Conservation (phyloP, 129 eudicot genomes). For the Helianthus annuus region DNA sequence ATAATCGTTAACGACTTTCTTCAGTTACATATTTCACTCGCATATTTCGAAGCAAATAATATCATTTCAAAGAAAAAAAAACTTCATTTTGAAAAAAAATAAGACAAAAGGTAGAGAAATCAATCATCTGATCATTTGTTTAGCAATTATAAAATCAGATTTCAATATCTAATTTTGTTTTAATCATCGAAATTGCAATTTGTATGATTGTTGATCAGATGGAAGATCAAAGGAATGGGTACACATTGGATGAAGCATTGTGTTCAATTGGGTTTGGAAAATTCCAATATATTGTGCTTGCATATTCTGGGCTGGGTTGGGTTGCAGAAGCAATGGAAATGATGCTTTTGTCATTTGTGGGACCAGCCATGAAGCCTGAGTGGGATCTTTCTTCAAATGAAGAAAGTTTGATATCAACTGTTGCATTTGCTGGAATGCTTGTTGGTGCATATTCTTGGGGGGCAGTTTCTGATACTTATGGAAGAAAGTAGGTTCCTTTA, state of each 20-base stretch:
- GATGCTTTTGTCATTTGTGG: slow-evolving; percentile 75
- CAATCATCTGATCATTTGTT: too few relatives aligned
- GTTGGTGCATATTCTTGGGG: slow-evolving; percentile 75
- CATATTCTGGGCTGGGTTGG: slow-evolving; percentile 69
- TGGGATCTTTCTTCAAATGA: slow-evolving; percentile 63
- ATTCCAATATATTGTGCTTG: slow-evolving; percentile 59
- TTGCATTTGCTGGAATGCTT: slow-evolving; percentile 71
- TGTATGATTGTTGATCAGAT: slow-evolving; percentile 29
- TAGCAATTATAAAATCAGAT: too few relatives aligned
- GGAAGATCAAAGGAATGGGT: slow-evolving; percentile 42
- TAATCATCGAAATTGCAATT: neutral
- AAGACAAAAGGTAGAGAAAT: too few relatives aligned
- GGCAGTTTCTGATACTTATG: slow-evolving; percentile 55
- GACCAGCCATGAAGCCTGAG: slow-evolving; percentile 64
- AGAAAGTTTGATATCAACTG: slow-evolving; percentile 67
- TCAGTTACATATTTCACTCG: too few relatives aligned
- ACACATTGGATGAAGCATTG: slow-evolving; percentile 71
- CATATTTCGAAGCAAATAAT: too few relatives aligned
- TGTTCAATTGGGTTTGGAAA: slow-evolving; percentile 60
- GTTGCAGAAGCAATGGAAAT: slow-evolving; percentile 71
- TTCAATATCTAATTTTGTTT: too few relatives aligned
- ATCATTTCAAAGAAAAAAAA: too few relatives aligned
- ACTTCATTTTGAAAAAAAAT: too few relatives aligned
- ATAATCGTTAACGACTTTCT: too few relatives aligned
- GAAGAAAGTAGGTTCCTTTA: slow-evolving; percentile 45